Evolutionary conservation across 805 yeast species (phyloP), one percentile per base, ranked within the genome.

Genomic region (Torulaspora franciscae): DNA sequence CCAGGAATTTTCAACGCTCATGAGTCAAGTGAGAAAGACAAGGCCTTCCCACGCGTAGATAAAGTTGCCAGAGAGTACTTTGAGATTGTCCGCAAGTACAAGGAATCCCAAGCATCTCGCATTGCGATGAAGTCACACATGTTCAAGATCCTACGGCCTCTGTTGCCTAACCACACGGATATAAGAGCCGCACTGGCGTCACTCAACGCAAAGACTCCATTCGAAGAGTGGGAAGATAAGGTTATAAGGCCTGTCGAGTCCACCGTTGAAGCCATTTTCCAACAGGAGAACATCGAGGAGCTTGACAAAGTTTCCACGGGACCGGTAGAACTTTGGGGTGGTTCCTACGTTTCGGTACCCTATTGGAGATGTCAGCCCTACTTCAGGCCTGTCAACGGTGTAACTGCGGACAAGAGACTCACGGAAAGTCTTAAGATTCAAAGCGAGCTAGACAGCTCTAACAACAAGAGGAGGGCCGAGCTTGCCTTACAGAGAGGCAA

Each of bases 361-460:
- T 89, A 84, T 63, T 91, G 98, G 98, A 76, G 98, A 57, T 81
- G 95, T 52, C 99, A 91, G 67, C 99, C 99, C 2, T 85, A 86
- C 62, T 91, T 91, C 72, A 75, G 99, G 56, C 81, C 83, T 2
- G 96, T 91, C 1, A 77, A 87, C 61, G 98, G 98, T 17, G 80
- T 77, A 2, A 71, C 74, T 23, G 79, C 76, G 19, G 78, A 75
- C 47, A 63, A 65, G 48, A 56, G 74, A 46, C 58, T 66, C 6
- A 58, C 56, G 2, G 66, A 62, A 30, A 51, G 42, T 19, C 30
- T 63, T 30, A 57, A 48, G 27, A 48, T 40, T 29, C 41, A 39
- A 30, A 26, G 48, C 25, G 49, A 37, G 30, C 41, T 45, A 15
- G 50, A 42, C 6, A 22, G 26, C 24, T 26, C 13, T 42, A 34